Evolutionary conservation across 192 early-diverging fungal genomes (phyloP).

Genomic region (Coemansia sp.): DNA sequence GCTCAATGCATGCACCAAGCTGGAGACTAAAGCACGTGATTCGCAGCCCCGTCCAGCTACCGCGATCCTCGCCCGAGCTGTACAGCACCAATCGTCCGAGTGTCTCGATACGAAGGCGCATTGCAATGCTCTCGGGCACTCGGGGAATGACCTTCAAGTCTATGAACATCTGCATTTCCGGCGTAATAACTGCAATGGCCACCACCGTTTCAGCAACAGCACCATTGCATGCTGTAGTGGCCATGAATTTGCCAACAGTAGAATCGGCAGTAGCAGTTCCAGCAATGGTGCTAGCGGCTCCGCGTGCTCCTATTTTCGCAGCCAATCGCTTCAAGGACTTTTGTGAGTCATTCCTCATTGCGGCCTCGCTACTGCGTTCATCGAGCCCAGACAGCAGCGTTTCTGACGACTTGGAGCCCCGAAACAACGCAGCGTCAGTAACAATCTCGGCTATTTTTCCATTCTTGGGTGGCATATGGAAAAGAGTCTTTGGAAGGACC

Average conservation of each 20-base stretch:
- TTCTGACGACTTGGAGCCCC: constrained; percentile 25
- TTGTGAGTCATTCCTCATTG: neutral
- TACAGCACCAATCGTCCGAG: constrained; percentile 33
- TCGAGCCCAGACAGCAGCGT: constrained; percentile 17
- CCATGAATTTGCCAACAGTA: neutral
- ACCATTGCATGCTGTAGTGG: neutral
- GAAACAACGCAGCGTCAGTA: constrained; percentile 14
- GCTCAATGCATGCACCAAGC: constrained; percentile 25
- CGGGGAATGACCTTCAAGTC: constrained; percentile 28
- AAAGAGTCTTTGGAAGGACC: constrained; percentile 46
- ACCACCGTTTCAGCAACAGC: constrained; percentile 2
- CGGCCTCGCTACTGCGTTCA: constrained; percentile 1
- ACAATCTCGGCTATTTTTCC: constrained; percentile 3
- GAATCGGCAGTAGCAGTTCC: neutral
- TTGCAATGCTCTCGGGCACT: constrained; percentile 34
- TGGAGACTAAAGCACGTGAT: constrained; percentile 40
- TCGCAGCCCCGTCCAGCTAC: constrained; percentile 30
- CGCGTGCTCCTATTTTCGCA: neutral
- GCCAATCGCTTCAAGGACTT: constrained; percentile 3
- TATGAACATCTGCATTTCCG: constrained; percentile 23
- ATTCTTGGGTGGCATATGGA: constrained; percentile 23
- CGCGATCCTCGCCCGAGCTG: constrained; percentile 31
- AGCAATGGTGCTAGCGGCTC: neutral
- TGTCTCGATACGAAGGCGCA: constrained; percentile 18
- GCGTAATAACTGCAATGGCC: constrained; percentile 1